These are phyloP conservation scores for Forsythia suspensa DNA, from an alignment of 257 asterid genomes.

Conservation along the genomic window DNA sequence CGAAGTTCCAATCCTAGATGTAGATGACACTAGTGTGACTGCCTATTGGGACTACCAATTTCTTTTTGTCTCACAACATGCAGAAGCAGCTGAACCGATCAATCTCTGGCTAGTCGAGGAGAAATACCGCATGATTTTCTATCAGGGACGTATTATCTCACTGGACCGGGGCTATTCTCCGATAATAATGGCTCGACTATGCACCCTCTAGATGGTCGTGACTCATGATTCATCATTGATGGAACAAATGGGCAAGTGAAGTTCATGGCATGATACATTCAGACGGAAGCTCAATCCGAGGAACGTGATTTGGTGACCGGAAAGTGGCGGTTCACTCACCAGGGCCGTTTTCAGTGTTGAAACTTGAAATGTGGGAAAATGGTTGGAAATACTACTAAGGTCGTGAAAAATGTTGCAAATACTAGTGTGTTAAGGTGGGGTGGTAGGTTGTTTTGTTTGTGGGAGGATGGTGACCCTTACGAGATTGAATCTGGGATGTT, in stretches of 20 bases:
- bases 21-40: conserved; percentile 50
- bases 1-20: conserved; percentile 24
- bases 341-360: conserved; percentile 95
- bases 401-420: conserved; percentile 98
- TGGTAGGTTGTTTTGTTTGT: conserved; percentile 75
- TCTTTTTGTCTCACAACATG: conserved; percentile 87
- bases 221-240: conserved; percentile 61
- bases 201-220: conserved; percentile 80
- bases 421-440: conserved; percentile 92
- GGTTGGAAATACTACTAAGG: conserved; percentile 94
- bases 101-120: conserved; percentile 71
- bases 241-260: conserved; percentile 49
- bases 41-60: conserved; percentile 93
- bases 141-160: conserved; percentile 74
- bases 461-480: conserved; percentile 99
- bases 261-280: conserved; percentile 85
- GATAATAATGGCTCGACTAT: conserved; percentile 98
- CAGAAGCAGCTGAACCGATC: conserved; percentile 62
- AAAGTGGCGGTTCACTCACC: conserved; percentile 90
- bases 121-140: conserved; percentile 77
- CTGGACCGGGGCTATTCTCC: conserved; percentile 88
- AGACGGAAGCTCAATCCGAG: conserved; percentile 92
- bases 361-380: conserved; percentile 53
- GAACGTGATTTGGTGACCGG: conserved; percentile 82
- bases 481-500: conserved; percentile 62